Evolutionary conservation across 441 rosid genomes (phyloP), one percentile per base, ranked within the genome.

Genomic region (Bruguiera hainesii): DNA sequence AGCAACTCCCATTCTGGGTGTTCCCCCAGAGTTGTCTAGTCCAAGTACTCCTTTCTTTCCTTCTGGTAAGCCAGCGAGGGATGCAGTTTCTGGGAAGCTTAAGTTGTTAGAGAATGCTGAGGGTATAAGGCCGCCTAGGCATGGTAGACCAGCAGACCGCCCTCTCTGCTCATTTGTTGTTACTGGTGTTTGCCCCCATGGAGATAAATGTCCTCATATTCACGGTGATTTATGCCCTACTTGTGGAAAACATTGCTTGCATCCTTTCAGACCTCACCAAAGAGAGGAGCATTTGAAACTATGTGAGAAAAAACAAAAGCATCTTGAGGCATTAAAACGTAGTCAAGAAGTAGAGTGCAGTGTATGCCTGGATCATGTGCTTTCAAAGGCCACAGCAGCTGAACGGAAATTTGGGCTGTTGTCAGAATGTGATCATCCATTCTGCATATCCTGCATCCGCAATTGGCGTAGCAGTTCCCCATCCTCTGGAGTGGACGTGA

Each of bases 351-450:
- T 87, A 61, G 88, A 86, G 69, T 87, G 91, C 75, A 68, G 93
- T 59, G 91, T 80, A 60, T 87, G 85, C 77, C 67, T 93, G 77
- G 99, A 96, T 73, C 90, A 88, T 60, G 90, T 96, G 51, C 87
- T 96, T 42, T 88, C 91, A 3, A 96, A 96, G 75, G 65, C 94
- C 1, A 79, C 94, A 18, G 85, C 92, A 67, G 96, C 93, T 70
- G 99, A 96, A 73, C 80, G 98, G 35, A 92, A 90, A 84, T 95
- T 95, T 71, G 98, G 99, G 53, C 67, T 92, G 71, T 83, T 95
- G 25, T 88, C 98, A 5, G 99, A 95, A 75, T 92, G 99, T 66
- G 95, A 95, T 82, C 99, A 95, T 85, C 94, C 99, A 50, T 95
- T 95, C 76, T 95, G 99, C 75, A 87, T 95, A 72, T 87, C 91